Evolutionary conservation across 257 asterid species (phyloP), one percentile per base, ranked within the genome.

Genomic region (Anisodus acutangulus): DNA sequence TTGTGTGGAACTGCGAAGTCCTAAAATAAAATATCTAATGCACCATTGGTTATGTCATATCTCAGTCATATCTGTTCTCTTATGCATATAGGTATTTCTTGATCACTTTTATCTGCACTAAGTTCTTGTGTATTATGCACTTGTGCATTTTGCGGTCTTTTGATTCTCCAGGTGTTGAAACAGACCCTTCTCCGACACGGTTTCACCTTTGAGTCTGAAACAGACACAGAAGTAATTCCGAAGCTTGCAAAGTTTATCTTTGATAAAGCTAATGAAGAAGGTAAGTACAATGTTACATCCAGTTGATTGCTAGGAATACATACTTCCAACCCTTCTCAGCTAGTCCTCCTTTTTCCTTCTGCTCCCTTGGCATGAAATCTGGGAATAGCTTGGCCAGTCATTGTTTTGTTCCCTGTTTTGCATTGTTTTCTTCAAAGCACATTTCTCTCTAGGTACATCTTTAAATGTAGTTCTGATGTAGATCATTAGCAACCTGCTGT

Each of bases 161-260:
- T 70, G 39, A 57, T 63, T 69, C 58, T 58, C 80, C 88, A 97
- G 99, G 99, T 92, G 74, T 84, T 97, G 84, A 97, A 97, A 89
- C 93, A 94, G 93, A 90, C 98, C 49, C 92, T 97, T 82, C 90
- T 95, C 82, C 95, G 97, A 49, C 99, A 95, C 92, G 98, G 97
- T 82, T 97, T 97, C 87, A 91, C 90, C 81, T 96, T 96, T 88
- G 95, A 92, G 85, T 96, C 99, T 60, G 99, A 96, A 55, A 96
- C 99, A 68, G 99, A 97, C 84, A 97, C 99, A 4, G 98, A 97
- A 91, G 99, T 97, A 83, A 97, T 97, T 87, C 98, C 99, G 13
- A 97, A 97, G 96, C 99, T 97, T 82, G 98, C 98, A 83, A 97
- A 97, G 85, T 95, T 90, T 84, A 91, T 97, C 41, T 97, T 91